Base-by-base conservation (phyloP, 2,329 filamentous ascomycete genomes). In the Fusarium phyllophilum region DNA sequence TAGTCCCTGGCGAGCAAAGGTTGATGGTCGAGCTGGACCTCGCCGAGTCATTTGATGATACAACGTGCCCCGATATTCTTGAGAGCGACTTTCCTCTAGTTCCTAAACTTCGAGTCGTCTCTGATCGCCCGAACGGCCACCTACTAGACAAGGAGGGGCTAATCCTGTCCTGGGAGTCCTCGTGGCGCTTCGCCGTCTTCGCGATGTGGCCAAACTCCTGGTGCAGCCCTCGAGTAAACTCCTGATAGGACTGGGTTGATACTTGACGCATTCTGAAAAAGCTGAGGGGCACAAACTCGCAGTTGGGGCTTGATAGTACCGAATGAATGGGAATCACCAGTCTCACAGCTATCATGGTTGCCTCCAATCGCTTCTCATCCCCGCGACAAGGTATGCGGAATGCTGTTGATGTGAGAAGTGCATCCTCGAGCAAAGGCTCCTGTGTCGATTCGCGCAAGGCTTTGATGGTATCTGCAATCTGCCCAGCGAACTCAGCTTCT, bases 251-350 rank as follows among this genome's bases (percentile, higher is more conserved):
- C 1, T 86, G 84, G 74, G 90, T 88, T 0, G 89, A 86, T 70
- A 91, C 87, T 79, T 94, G 92, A 66, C 91, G 90, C 13, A 88
- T 84, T 73, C 89, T 90, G 83, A 93, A 93, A 73, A 93, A 90
- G 49, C 83, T 87, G 36, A 93, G 82, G 0, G 92, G 90, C 3
- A 88, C 85, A 72, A 92, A 92, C 62, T 87, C 85, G 76, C 89
- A 88, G 34, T 86, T 85, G 4, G 86, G 82, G 29, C 86, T 86
- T 6, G 83, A 82, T 14, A 88, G 80, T 39, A 85, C 85, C 22
- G 85, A 84, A 72, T 92, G 89, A 34, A 93, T 89, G 3, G 89
- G 89, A 24, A 91, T 87, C 46, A 93, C 86, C 22, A 90, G 82
- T 51, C 87, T 87, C 78, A 93, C 89, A n/a, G 87, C 81, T 38